Percentiles rank a stretch among this genome's conserved stretches.
phyloP scores from a whole-genome alignment of 805 yeast genomes.

The Yarrowia sp. region DNA sequence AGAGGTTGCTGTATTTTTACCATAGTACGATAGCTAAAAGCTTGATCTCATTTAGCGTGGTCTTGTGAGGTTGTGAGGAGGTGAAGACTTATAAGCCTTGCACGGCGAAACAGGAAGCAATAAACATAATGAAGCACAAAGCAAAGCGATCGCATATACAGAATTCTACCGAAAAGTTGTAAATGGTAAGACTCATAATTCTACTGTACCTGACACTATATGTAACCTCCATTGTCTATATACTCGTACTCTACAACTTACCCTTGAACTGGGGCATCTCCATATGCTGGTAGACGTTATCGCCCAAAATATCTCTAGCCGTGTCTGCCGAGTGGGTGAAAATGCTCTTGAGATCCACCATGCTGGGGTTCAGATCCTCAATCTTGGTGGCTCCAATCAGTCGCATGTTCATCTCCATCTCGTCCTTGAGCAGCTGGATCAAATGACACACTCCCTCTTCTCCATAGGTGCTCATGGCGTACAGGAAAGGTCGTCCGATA shows the following conservation, averaged over 20 bases:
- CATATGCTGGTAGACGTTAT: conserved; percentile 56
- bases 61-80: no score
- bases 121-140: no score
- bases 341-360: conserved; percentile 56
- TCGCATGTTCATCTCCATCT: conserved; percentile 74
- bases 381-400: conserved; percentile 67
- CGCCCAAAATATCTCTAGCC: conserved; percentile 57
- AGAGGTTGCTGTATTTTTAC: background rate
- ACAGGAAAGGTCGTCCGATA: conserved; percentile 70
- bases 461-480: conserved; percentile 78
- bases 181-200: no score
- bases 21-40: background rate
- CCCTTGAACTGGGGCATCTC: conserved; percentile 51
- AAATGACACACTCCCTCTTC: conserved; percentile 68
- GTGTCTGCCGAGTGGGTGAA: conserved; percentile 40
- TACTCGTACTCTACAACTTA: background rate
- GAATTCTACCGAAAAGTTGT: no score
- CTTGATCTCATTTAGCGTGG: background rate
- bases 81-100: no score
- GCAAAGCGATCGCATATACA: no score
- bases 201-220: no score
- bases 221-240: no score
- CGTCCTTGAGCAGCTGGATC: conserved; percentile 65
- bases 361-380: conserved; percentile 56
- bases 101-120: no score